Percentiles rank a stretch among this genome's conserved stretches.
Evolutionary conservation across 257 asterid species (phyloP).

Genomic region (Cynanchum wilfordii): DNA sequence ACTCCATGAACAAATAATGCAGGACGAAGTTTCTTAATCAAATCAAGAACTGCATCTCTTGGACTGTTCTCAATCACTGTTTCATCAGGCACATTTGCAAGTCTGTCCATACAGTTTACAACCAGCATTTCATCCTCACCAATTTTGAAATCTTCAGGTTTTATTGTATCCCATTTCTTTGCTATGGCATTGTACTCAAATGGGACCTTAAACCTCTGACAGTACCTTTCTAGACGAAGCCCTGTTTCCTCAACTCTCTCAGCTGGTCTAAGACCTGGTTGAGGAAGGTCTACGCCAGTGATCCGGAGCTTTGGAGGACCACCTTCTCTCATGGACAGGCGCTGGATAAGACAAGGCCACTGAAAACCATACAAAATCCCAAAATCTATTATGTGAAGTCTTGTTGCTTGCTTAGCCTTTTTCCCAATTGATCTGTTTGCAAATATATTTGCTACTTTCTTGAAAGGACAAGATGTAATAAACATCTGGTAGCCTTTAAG

Average conservation of each 20-base stretch:
- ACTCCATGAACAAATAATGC: conserved; percentile 29
- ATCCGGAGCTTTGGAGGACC: conserved; percentile 37
- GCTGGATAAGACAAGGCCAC: conserved; percentile 39
- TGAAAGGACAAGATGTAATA: conserved; percentile 33
- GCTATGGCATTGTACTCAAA: conserved; percentile 33
- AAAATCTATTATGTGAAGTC: conserved; percentile 37
- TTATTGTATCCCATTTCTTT: conserved; percentile 36
- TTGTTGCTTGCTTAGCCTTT: conserved; percentile 19
- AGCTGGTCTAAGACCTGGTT: conserved; percentile 39
- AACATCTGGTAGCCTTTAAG: conserved; percentile 30
- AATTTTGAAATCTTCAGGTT: conserved; percentile 26
- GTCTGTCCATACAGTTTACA: conserved; percentile 36
- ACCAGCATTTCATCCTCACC: conserved; percentile 23
- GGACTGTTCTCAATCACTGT: conserved; percentile 33
- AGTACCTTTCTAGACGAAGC: conserved; percentile 27
- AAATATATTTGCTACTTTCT: conserved; percentile 24
- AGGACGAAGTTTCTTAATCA: conserved; percentile 32
- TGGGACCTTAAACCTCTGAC: conserved; percentile 31
- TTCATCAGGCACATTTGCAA: conserved; percentile 39
- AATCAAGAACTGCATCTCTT: conserved; percentile 30
- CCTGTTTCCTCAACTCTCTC: conserved; percentile 41
- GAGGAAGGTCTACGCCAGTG: conserved; percentile 41
- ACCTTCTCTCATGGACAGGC: conserved; percentile 29
- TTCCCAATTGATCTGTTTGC: conserved; percentile 28
- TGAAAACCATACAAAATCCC: conserved; percentile 41